Evolutionary conservation across 2,329 filamentous ascomycete species (phyloP).

Genomic region (Bipolaris cookei): DNA sequence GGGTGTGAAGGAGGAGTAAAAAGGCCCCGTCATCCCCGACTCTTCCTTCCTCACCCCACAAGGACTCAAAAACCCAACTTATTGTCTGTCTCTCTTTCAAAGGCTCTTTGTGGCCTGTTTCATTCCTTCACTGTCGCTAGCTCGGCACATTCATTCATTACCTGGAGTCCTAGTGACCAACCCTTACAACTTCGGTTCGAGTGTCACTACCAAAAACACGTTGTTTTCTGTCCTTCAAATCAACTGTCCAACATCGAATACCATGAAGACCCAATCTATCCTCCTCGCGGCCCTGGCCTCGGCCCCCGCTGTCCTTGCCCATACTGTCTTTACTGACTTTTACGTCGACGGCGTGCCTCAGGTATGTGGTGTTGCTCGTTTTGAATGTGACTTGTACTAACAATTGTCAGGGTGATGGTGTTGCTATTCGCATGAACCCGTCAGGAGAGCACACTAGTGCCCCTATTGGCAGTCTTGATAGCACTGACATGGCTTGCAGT

Average conservation of each 20-base stretch:
- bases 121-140: slow-evolving; percentile 48
- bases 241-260: slow-evolving; percentile 13
- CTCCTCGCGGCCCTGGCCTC: slow-evolving; percentile 43
- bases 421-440: slow-evolving; percentile 71
- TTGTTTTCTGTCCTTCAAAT: neutral
- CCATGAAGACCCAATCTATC: slow-evolving; percentile 46
- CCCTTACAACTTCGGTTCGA: slow-evolving; percentile 25
- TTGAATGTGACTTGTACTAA: slow-evolving; percentile 26
- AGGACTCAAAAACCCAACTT: slow-evolving; percentile 37
- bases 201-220: neutral
- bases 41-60: slow-evolving; percentile 34
- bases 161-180: slow-evolving; percentile 43
- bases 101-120: slow-evolving; percentile 34
- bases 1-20: slow-evolving; percentile 33
- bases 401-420: slow-evolving; percentile 67
- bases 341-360: slow-evolving; percentile 43
- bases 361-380: slow-evolving; percentile 22
- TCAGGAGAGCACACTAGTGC: slow-evolving; percentile 59
- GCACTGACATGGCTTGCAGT: slow-evolving; percentile 75
- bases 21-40: slow-evolving; percentile 5
- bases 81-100: slow-evolving; percentile 37
- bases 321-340: slow-evolving; percentile 47
- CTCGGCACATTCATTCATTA: slow-evolving; percentile 45
- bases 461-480: slow-evolving; percentile 64
- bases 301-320: slow-evolving; percentile 42